Evolutionary conservation across 2,329 filamentous ascomycete genomes (phyloP).

Genomic region (Pseudocercospora cruenta): DNA sequence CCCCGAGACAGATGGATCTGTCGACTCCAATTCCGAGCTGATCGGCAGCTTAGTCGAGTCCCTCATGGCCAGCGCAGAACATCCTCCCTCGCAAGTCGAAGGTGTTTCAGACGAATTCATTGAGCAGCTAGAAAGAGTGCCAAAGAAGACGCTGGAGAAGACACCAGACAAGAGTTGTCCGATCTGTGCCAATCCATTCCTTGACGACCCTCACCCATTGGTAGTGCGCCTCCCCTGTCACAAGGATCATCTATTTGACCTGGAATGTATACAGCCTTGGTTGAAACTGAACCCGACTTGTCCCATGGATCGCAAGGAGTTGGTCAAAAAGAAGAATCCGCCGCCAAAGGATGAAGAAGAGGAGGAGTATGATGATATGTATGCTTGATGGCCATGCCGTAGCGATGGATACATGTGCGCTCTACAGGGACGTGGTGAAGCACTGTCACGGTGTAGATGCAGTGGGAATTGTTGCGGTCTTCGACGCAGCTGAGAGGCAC

Average conservation of each 20-base stretch:
- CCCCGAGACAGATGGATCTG: conserved; percentile 16
- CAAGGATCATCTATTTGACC: conserved; percentile 64
- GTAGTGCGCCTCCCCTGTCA: conserved; percentile 66
- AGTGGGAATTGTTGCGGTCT: no score
- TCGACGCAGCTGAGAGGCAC: no score
- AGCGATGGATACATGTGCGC: no score
- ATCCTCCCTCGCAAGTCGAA: conserved; percentile 62
- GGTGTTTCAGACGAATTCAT: conserved; percentile 65
- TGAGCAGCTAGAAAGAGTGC: conserved; percentile 62
- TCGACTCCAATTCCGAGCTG: conserved; percentile 43
- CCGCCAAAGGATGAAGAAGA: conserved; percentile 50
- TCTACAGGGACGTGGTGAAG: no score
- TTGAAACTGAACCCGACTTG: conserved; percentile 66
- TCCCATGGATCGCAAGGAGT: conserved; percentile 63
- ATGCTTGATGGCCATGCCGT: conserved; percentile 39
- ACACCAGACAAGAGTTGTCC: conserved; percentile 59
- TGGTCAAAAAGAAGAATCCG: conserved; percentile 56
- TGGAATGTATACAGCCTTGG: conserved; percentile 69
- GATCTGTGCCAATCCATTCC: conserved; percentile 63
- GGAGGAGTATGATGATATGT: conserved; percentile 57
- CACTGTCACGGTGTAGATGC: no score
- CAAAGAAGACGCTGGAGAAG: conserved; percentile 53
- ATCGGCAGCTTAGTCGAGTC: conserved; percentile 60
- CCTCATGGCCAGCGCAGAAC: conserved; percentile 59
- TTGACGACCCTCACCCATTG: conserved; percentile 67